Evolutionary conservation across 306 rosid species (phyloP), one percentile per base, ranked within the genome.

Genomic region (Prunus salicina): DNA sequence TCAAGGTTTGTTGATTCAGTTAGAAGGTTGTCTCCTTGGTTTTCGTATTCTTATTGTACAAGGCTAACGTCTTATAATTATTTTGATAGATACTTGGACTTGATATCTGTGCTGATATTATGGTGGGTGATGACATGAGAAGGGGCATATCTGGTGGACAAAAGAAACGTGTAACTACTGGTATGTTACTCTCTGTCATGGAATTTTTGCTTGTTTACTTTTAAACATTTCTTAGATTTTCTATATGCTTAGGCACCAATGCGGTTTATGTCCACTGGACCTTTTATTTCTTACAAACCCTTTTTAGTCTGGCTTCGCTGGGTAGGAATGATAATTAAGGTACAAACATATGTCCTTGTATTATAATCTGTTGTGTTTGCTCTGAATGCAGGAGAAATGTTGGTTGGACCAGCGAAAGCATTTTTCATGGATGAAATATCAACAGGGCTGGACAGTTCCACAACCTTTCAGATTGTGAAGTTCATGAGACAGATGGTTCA

Each of bases 91-190:
- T 95, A 68, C 91, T 95, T 71, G 98, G 96, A 78, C 58, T 92
- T 86, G 98, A 95, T 81, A 86, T 86, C 51, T 92, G 97, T 81
- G 93, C 97, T 64, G 92, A 92, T 69, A 84, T 87, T 71, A 61
- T 88, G 87, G 98, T 92, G 67, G 98, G 98, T 30, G 90, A 89
- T 82, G 92, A 89, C 57, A 95, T 95, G 98, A 90, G 93, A 78
- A 86, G 96, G 66, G 98, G 98, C 27, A 87, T 95, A 77, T 95
- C 98, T 1, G 98, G 98, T 27, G 97, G 97, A 64, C 97, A 95
- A 74, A 92, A 89, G 82, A 95, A 89, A 78, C 87, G 98, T 77
- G 89, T 90, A 32, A 95, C 98, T 41, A 92, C 91, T 0, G 98
- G 98, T 93, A 90, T 53, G 85, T 9, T 10, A 64, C 38, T 63